Conservation (phyloP, 768 basidiomycete genomes). For the Krasilnikovozyma curviuscula region DNA sequence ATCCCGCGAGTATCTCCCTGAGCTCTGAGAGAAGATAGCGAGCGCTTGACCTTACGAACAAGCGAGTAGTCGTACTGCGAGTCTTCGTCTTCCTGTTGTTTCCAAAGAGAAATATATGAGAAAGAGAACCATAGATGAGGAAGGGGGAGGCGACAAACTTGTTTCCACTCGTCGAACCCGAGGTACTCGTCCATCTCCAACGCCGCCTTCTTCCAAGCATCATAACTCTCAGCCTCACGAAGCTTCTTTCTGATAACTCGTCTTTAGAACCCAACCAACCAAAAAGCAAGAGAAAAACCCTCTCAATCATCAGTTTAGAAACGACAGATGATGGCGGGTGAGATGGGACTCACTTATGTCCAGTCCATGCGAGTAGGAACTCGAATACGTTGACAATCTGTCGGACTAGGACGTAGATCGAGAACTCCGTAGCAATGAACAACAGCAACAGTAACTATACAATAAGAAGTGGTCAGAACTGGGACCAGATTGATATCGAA, state of each 20-base stretch:
- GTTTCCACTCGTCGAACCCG: conserved; percentile 76
- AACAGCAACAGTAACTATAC: conserved; percentile 56
- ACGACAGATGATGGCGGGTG: conserved; percentile 34
- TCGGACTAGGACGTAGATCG: conserved; percentile 56
- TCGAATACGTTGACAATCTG: conserved; percentile 91
- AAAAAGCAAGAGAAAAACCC: neutral
- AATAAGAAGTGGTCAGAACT: neutral
- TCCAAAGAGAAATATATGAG: neutral
- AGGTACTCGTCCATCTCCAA: conserved; percentile 58
- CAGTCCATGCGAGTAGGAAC: conserved; percentile 46
- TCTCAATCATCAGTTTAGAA: conserved; percentile 4
- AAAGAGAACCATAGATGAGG: neutral
- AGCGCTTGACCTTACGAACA: conserved; percentile 40
- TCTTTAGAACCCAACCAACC: conserved; percentile 46
- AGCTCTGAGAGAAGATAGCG: conserved; percentile 48
- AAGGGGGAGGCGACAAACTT: neutral
- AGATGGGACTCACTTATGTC: neutral
- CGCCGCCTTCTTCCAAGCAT: conserved; percentile 81
- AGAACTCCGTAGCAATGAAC: conserved; percentile 65
- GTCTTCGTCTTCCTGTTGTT: conserved; percentile 46
- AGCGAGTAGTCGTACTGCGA: conserved; percentile 80
- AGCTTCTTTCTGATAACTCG: conserved; percentile 46
- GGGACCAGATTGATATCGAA: neutral
- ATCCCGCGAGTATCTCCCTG: conserved; percentile 67
- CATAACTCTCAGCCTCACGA: conserved; percentile 52